These are phyloP conservation scores for Eurotiales sp. DNA, from an alignment of 2,329 filamentous ascomycete genomes.

Conservation along the genomic window DNA sequence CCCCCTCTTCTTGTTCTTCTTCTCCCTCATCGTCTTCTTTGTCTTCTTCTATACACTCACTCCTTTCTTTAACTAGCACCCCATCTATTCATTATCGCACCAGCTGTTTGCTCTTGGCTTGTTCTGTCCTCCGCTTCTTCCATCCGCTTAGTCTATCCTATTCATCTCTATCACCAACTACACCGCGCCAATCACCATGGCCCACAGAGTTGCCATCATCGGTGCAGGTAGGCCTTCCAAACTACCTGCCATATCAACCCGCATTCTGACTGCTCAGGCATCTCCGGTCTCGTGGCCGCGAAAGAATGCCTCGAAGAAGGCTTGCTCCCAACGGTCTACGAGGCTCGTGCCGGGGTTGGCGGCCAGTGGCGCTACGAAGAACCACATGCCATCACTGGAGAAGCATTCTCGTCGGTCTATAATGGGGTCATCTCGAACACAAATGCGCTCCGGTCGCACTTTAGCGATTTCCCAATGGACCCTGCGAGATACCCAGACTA, in stretches of 20 bases:
- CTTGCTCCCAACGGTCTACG: slow-evolving; percentile 33
- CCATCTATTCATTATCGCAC: neutral
- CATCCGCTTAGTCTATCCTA: neutral
- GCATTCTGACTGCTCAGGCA: slow-evolving; percentile 21
- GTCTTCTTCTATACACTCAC: neutral
- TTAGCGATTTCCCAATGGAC: slow-evolving; percentile 41
- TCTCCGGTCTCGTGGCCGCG: slow-evolving; percentile 34
- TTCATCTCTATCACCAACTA: neutral
- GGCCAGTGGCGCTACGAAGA: slow-evolving; percentile 40
- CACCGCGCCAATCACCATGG: slow-evolving; percentile 3
- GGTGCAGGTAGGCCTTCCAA: slow-evolving; percentile 18
- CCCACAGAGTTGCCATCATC: slow-evolving; percentile 19
- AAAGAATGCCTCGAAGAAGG: slow-evolving; percentile 39
- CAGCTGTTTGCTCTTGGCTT: too few relatives aligned
- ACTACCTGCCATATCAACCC: too few relatives aligned
- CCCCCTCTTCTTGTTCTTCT: neutral
- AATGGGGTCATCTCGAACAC: slow-evolving; percentile 36
- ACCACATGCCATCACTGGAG: slow-evolving; percentile 20
- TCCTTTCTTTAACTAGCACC: too few relatives aligned
- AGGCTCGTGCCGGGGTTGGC: slow-evolving; percentile 33
- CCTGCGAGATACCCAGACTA: slow-evolving; percentile 36
- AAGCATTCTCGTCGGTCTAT: slow-evolving; percentile 34
- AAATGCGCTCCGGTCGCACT: slow-evolving; percentile 36
- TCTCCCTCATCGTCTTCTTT: neutral
- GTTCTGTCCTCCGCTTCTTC: neutral